These are phyloP conservation scores for Haematococcus lacustris DNA, from an alignment of 139 green algal species.

Conservation along the genomic window DNA sequence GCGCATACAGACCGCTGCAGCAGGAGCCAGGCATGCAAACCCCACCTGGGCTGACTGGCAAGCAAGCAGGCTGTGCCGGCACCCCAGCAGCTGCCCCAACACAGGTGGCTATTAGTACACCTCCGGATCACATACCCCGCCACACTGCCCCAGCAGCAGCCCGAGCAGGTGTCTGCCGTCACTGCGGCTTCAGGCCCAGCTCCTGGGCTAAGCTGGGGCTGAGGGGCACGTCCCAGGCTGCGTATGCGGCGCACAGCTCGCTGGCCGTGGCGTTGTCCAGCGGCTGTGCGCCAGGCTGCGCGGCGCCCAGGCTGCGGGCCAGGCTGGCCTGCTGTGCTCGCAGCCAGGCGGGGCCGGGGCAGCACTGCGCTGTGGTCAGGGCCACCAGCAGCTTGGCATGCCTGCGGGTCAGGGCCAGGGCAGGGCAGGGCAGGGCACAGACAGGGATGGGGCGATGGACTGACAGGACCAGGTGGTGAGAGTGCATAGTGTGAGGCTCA, in stretches of 20 bases:
- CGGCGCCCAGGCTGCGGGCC: neutral
- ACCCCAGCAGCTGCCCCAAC: too few relatives aligned
- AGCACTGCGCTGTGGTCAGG: slow-evolving; percentile 20
- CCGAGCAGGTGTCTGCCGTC: neutral
- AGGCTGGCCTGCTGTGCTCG: neutral
- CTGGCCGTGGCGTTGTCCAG: slow-evolving; percentile 3
- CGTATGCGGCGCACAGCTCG: neutral
- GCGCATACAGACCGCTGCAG: too few relatives aligned
- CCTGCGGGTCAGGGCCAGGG: slow-evolving; percentile 4
- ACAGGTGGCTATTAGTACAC: too few relatives aligned
- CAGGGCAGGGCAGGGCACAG: slow-evolving; percentile 20
- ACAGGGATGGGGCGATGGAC: slow-evolving; percentile 17
- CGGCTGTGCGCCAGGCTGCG: neutral
- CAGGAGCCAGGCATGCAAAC: too few relatives aligned
- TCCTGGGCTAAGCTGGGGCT: neutral
- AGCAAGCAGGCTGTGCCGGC: too few relatives aligned
- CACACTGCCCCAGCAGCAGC: too few relatives aligned
- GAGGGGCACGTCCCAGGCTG: neutral
- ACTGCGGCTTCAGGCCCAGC: neutral
- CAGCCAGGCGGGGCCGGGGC: slow-evolving; percentile 10
- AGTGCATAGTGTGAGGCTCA: too few relatives aligned
- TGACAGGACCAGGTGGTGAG: too few relatives aligned
- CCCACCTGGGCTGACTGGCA: too few relatives aligned
- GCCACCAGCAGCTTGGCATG: slow-evolving; percentile 20
- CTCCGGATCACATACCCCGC: too few relatives aligned